phyloP scores from a whole-genome alignment of 2,329 filamentous ascomycete genomes.

The Cytospora piceae region DNA sequence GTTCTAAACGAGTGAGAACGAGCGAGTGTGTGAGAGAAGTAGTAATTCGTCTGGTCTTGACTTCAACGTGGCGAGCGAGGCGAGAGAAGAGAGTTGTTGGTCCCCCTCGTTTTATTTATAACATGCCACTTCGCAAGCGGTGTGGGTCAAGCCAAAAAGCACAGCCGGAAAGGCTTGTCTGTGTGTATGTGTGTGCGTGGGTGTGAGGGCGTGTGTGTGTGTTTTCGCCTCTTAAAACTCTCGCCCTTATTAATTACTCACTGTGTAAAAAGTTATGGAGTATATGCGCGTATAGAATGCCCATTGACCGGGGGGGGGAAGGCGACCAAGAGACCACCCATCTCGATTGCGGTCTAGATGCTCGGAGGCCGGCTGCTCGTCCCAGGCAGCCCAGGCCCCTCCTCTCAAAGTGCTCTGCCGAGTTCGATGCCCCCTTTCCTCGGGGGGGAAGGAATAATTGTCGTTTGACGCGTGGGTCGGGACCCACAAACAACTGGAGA shows the following conservation, averaged over 20 bases:
- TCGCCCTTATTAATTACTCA: background rate
- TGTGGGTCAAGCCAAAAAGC: background rate
- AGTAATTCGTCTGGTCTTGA: background rate
- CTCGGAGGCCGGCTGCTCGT: conserved; percentile 2
- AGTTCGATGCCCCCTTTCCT: background rate
- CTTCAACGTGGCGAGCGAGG: background rate
- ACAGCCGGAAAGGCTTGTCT: background rate
- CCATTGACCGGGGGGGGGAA: background rate
- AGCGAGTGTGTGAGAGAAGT: background rate
- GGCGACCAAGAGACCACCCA: background rate
- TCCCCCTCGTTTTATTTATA: background rate
- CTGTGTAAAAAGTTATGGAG: background rate
- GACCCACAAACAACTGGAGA: conserved; percentile 23
- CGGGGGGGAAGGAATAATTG: background rate
- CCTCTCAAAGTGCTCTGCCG: background rate
- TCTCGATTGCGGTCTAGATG: conserved; percentile 1
- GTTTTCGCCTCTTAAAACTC: background rate
- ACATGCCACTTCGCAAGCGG: background rate
- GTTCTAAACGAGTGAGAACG: background rate
- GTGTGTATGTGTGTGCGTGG: background rate
- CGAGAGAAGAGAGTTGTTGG: background rate
- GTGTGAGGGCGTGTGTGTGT: background rate
- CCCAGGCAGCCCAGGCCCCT: background rate
- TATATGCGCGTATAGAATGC: background rate
- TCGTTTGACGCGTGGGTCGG: conserved; percentile 10